Evolutionary conservation across 2,329 filamentous ascomycete species (phyloP), one percentile per base, ranked within the genome.

Genomic region (Cytospora piceae): DNA sequence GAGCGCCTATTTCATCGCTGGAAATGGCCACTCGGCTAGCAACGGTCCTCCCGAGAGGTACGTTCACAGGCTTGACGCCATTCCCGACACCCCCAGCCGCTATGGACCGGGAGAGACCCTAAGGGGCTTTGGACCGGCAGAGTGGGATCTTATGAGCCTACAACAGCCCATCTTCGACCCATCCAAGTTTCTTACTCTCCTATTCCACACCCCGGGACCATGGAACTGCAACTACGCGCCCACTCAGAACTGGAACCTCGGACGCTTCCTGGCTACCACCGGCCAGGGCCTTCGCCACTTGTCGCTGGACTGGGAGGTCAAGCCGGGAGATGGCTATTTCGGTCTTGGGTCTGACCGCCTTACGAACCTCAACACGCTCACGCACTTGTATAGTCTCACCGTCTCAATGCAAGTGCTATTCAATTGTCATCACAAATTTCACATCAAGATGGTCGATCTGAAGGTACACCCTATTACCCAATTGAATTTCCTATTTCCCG

Each of bases 1-100:
- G 59, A 42, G 22, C 31, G 59, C 59, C 59, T 9, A 55, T 17
- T 49, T 61, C 49, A 24, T 61, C 31, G 4, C 58, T 9, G 32
- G 15, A 4, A 9, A 53, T 5, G 8, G 0, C 8, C 3, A 8
- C 1, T 11, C 11, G 17, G 27, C 3, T 9, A 17, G 15, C 4
- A 5, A 22, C 27, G 4, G 12, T 0, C 15, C 1, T 12, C 34
- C 8, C 8, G 14, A 1, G 49, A 39, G 53, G 17, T 54, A 22
- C 24, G 51, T 54, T 32, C 32, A 55, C 20, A 15, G 17, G 17
- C 24, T 61, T 17, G 37, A 6, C 0, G 54, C 51, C 24, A 46
- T 20, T 5, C 4, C 20, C 5, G n/a, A n/a, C n/a, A n/a, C n/a
- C n/a, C n/a, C n/a, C n/a, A n/a, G n/a, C n/a, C n/a, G n/a, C n/a